Conservation (phyloP, 2,329 filamentous ascomycete genomes). For the Diatrype stigma region DNA sequence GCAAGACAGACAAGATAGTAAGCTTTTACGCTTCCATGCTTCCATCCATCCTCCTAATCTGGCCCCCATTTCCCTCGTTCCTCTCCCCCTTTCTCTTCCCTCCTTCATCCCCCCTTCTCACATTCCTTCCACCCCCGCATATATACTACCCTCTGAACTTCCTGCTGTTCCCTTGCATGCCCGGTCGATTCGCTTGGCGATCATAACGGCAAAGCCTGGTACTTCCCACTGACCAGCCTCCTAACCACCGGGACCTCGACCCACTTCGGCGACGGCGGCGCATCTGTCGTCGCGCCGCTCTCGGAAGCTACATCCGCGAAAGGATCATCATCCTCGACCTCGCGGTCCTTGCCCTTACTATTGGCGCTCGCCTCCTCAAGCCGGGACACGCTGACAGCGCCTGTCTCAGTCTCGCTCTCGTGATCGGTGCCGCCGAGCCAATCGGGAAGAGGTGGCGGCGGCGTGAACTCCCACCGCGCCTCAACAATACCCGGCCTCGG, state of each 20-base stretch:
- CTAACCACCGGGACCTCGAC: conserved; percentile 59
- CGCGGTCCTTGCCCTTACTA: conserved; percentile 48
- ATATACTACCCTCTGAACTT: not conserved
- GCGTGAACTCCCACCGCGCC: conserved; percentile 68
- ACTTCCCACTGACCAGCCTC: conserved; percentile 73
- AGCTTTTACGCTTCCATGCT: conserved; percentile 2
- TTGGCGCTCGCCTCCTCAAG: conserved; percentile 49
- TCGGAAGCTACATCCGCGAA: conserved; percentile 59
- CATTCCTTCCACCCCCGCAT: not conserved
- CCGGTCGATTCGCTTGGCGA: not conserved
- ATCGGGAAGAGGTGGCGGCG: conserved; percentile 14
- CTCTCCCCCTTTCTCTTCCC: conserved; percentile 5
- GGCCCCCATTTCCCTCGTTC: not conserved
- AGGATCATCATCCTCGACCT: conserved; percentile 53
- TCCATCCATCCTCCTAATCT: conserved; percentile 10
- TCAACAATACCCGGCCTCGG: conserved; percentile 75
- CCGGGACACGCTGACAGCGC: conserved; percentile 57
- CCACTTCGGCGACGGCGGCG: conserved; percentile 47
- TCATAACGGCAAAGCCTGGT: conserved; percentile 55
- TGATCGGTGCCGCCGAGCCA: no score
- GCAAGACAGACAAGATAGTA: no score
- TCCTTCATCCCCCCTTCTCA: no score
- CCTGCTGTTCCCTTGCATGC: no score
- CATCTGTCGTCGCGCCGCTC: conserved; percentile 21
- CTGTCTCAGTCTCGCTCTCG: conserved; percentile 36